These are phyloP conservation scores for Auricularia cornea DNA, from an alignment of 768 basidiomycete genomes.

Conservation along the genomic window DNA sequence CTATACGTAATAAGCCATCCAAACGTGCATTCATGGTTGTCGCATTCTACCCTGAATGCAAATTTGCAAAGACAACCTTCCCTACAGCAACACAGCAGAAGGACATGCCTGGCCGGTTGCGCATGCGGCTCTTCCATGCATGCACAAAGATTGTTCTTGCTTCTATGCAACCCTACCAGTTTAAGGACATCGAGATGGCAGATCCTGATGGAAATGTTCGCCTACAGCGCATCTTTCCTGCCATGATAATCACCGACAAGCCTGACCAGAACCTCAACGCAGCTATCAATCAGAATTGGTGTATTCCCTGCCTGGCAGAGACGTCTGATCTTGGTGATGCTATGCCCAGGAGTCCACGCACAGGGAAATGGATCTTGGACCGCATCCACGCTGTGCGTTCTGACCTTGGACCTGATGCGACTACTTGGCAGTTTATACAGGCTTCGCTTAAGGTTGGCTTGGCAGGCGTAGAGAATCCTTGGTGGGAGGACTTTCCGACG, in stretches of 20 bases:
- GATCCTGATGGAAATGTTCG: not conserved
- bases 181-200: not conserved
- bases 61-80: not conserved
- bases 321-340: not conserved
- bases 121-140: not conserved
- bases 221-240: not conserved
- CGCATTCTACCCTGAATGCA: not conserved
- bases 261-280: conserved; percentile 1
- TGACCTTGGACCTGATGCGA: not conserved
- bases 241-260: not conserved
- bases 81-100: not conserved
- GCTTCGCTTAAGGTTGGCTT: not conserved
- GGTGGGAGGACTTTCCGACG: not conserved
- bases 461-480: not conserved
- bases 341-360: not conserved
- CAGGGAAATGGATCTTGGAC: conserved; percentile 1
- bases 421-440: conserved; percentile 2
- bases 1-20: not conserved
- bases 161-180: not conserved
- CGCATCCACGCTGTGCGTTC: not conserved
- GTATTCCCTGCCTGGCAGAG: not conserved
- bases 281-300: not conserved
- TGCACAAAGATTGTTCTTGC: not conserved
- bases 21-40: not conserved
- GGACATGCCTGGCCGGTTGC: not conserved